These are phyloP conservation scores for Ustilago cynodontis DNA, from an alignment of 1,284 basidiomycete species.

Conservation along the genomic window DNA sequence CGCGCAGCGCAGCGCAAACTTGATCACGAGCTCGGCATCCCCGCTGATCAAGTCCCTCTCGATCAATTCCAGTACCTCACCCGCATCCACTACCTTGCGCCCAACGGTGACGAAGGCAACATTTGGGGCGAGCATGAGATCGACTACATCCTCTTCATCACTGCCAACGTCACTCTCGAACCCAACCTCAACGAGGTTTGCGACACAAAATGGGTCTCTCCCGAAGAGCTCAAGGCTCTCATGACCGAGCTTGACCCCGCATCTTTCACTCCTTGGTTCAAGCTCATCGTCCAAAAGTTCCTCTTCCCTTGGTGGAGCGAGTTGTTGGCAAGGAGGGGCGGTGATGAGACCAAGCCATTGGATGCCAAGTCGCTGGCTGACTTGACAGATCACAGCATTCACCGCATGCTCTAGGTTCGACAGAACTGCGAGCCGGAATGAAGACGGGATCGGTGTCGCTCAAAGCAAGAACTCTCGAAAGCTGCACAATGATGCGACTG, in stretches of 20 bases:
- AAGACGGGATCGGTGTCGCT: no score
- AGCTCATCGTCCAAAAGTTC: conserved; percentile 95
- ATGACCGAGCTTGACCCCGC: conserved; percentile 81
- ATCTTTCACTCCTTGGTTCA: conserved; percentile 99
- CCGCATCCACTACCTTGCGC: conserved; percentile 96
- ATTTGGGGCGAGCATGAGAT: conserved; percentile 99
- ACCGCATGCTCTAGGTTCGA: conserved; percentile 61
- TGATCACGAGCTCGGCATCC: conserved; percentile 96
- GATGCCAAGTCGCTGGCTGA: conserved; percentile 61
- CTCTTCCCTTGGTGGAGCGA: conserved; percentile 99
- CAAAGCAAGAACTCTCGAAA: background rate
- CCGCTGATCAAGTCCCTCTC: conserved; percentile 77
- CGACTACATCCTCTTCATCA: conserved; percentile 97
- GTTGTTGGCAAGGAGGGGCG: conserved; percentile 75
- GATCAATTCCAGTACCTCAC: conserved; percentile 95
- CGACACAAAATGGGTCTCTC: conserved; percentile 90
- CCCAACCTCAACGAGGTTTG: conserved; percentile 93
- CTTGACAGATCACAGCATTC: conserved; percentile 64
- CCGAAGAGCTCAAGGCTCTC: conserved; percentile 88
- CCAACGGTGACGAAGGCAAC: conserved; percentile 77
- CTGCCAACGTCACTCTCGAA: conserved; percentile 85
- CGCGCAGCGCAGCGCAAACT: conserved; percentile 93
- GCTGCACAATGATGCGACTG: background rate
- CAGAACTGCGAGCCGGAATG: no score
- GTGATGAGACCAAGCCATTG: conserved; percentile 24